Base-by-base conservation (phyloP, 805 yeast species). In the Saccharomyces paradoxus region DNA sequence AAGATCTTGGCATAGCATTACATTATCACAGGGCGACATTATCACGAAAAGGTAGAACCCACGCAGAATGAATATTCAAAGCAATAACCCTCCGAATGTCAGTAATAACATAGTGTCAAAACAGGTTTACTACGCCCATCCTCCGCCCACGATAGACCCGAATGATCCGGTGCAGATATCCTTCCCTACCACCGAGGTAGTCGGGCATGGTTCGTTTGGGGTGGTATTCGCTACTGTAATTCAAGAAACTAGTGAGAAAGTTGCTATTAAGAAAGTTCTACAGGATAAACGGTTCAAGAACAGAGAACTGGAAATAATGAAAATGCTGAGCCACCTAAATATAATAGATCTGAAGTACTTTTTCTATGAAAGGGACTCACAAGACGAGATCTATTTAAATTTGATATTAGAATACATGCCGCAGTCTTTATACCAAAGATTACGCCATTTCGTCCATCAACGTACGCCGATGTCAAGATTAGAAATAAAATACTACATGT, bases 121-220 rank as follows among this genome's bases (percentile, higher is more conserved):
- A 59, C 69, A 66, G 59, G 72, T 68, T 24, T 58, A 58, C 41
- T 58, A 59, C 50, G 64, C 63, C 22, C 66, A 61, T 50, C 53
- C 57, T 21, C 30, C 51, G 12, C 26, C 17, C 14, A 48, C 46
- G 30, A 50, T 41, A 29, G 58, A 54, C 30, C 49, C 48, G 30
- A 51, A 55, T 27, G 56, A 56, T 32, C 57, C 57, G 29, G 52
- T 56, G 22, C 44, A 37, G 51, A 80, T 92, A 54, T 81, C 84
- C 50, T 89, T 88, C 73, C 86, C 91, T 17, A 89, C 86, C 63
- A 81, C 88, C 46, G 86, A 88, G 61, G 90, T 91, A 79, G 94
- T 92, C 46, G 99, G 99, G n/a, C 95, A 89, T 71, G 99, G 99
- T 10, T 91, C 98, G n/a, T 94, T 94, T 74, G 99, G 99, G 2